These are phyloP conservation scores for Catharanthus roseus DNA, from an alignment of 257 asterid genomes.

Conservation along the genomic window DNA sequence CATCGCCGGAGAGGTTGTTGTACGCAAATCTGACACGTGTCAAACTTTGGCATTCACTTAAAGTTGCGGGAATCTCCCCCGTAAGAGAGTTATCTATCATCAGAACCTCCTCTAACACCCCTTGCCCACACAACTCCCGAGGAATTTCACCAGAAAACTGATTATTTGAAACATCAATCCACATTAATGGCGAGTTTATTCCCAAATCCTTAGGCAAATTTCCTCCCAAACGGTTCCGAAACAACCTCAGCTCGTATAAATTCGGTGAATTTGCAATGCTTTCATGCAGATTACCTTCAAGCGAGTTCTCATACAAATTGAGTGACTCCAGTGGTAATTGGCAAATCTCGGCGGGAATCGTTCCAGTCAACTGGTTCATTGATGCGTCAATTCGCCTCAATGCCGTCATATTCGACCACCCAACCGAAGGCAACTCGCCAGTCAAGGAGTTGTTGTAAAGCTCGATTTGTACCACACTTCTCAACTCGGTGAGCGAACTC, in stretches of 20 bases:
- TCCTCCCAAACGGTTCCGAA: slow-evolving; percentile 63
- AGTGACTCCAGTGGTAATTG: slow-evolving; percentile 83
- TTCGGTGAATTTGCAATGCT: slow-evolving; percentile 69
- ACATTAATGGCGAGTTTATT: slow-evolving; percentile 56
- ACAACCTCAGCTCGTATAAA: slow-evolving; percentile 77
- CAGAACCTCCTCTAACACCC: slow-evolving; percentile 58
- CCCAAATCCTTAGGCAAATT: slow-evolving; percentile 64
- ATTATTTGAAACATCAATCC: slow-evolving; percentile 85
- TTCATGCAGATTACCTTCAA: slow-evolving; percentile 62
- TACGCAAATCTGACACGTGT: slow-evolving; percentile 68
- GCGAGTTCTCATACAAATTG: slow-evolving; percentile 69
- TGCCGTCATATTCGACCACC: slow-evolving; percentile 84
- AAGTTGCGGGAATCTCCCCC: slow-evolving; percentile 63
- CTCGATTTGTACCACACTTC: slow-evolving; percentile 71
- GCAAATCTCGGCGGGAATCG: slow-evolving; percentile 76
- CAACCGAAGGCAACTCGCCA: slow-evolving; percentile 67
- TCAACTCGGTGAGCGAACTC: slow-evolving; percentile 57
- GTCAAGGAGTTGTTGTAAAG: slow-evolving; percentile 78
- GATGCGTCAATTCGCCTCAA: slow-evolving; percentile 77
- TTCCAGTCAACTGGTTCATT: slow-evolving; percentile 73
- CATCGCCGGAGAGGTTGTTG: slow-evolving; percentile 64
- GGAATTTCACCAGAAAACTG: slow-evolving; percentile 69
- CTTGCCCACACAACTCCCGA: slow-evolving; percentile 47
- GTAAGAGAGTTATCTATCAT: slow-evolving; percentile 63
- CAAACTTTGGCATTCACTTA: slow-evolving; percentile 71